These are phyloP conservation scores for Medicago truncatula DNA, from an alignment of 306 rosid genomes.

Conservation along the genomic window DNA sequence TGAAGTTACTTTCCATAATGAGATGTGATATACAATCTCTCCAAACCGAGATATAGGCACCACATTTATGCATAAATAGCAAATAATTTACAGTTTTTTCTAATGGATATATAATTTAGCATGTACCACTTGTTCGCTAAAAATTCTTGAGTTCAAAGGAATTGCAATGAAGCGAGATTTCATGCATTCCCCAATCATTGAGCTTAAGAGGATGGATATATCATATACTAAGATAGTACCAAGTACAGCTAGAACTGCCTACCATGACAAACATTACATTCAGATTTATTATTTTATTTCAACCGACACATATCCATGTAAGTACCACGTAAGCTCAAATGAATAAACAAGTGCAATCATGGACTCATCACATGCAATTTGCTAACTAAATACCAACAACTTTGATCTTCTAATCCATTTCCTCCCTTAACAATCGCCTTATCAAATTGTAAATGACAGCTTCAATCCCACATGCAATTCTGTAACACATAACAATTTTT, in stretches of 20 bases:
- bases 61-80: too few species aligned
- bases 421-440: slow-evolving; percentile 2
- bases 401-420: background rate
- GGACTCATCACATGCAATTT: slow-evolving; percentile 26
- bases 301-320: slow-evolving; percentile 33
- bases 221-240: too few species aligned
- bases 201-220: too few species aligned
- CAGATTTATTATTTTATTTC: background rate
- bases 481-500: background rate
- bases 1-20: too few species aligned
- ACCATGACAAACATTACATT: slow-evolving; percentile 12
- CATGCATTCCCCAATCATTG: too few species aligned
- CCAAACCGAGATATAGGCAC: too few species aligned
- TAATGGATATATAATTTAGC: too few species aligned
- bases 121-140: too few species aligned
- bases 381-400: background rate
- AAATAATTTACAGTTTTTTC: too few species aligned
- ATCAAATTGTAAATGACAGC: slow-evolving; percentile 43
- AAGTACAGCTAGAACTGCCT: slow-evolving; percentile 35
- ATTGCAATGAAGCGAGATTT: too few species aligned
- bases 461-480: slow-evolving; percentile 43
- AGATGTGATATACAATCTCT: too few species aligned
- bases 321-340: slow-evolving; percentile 41
- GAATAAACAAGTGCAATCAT: slow-evolving; percentile 30
- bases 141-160: too few species aligned